Conservation (phyloP, 257 asterid genomes). For the Osmanthus fragrans region DNA sequence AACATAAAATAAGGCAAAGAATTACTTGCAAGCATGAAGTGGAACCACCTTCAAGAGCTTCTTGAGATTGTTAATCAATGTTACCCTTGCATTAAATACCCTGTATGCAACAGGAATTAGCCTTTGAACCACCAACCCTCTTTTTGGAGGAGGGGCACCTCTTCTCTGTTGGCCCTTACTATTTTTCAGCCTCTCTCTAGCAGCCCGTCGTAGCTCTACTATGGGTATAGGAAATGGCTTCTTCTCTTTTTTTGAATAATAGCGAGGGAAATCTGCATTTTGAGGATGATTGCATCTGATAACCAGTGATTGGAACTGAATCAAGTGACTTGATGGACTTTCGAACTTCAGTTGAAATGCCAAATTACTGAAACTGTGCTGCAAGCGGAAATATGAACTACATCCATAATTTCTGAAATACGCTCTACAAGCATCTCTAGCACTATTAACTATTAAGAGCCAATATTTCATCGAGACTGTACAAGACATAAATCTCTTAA, state of each 20-base stretch:
- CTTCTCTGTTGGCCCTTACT: conserved; percentile 55
- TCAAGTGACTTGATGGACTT: conserved; percentile 28
- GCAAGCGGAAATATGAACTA: conserved; percentile 24
- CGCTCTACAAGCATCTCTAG: neutral
- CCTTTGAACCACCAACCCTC: conserved; percentile 70
- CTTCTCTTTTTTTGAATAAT: conserved; percentile 78
- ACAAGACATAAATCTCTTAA: neutral
- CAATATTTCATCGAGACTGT: neutral
- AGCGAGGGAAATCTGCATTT: conserved; percentile 90
- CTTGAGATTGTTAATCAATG: conserved; percentile 80
- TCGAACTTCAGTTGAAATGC: conserved; percentile 36
- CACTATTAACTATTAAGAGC: neutral
- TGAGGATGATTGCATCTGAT: conserved; percentile 68
- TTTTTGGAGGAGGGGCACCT: conserved; percentile 69
- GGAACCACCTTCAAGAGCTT: conserved; percentile 85
- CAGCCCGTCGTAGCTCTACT: conserved; percentile 83
- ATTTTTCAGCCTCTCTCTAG: conserved; percentile 80
- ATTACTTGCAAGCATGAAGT: conserved; percentile 87
- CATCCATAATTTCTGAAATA: conserved; percentile 1
- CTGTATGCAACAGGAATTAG: conserved; percentile 76
- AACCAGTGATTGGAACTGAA: conserved; percentile 30
- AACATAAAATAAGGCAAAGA: conserved; percentile 27
- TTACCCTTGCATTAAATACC: conserved; percentile 69
- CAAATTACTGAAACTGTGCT: conserved; percentile 46
- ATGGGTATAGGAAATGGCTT: conserved; percentile 95